Base-by-base conservation (phyloP, 805 yeast species). In the Ogataea methanolica region DNA sequence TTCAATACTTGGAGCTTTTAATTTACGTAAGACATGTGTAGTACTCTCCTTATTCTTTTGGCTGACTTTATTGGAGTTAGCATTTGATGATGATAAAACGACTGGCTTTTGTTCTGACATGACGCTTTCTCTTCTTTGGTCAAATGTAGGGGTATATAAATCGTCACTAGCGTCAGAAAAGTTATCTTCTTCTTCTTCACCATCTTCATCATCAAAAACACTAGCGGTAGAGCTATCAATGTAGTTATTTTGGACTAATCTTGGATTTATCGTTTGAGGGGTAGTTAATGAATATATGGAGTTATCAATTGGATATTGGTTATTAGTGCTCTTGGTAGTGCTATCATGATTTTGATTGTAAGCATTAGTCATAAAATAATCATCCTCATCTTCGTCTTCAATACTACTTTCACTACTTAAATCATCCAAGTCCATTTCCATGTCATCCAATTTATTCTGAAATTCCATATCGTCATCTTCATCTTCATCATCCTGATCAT, bases 401-500 rank as follows among this genome's bases (percentile, higher is more conserved):
- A 50, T 48, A 41, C 61, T 58, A 43, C 57, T 52, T 36, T 57
- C 63, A 43, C 60, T 54, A 54, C 59, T 56, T 42, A 55, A 36
- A 43, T 60, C 66, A 46, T 63, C 66, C 26, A 59, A 47, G 52
- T 61, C 66, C 62, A 63, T 62, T 40, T 63, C 67, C 63, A 60
- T 57, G 38, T 59, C 60, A 40, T 60, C 63, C 41, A 61, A 49
- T 46, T 58, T 60, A 49, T 61, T 55, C 33, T 55, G 56, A 34
- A 46, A 39, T 21, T 46, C 49, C 31, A 26, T 26, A 44, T 57
- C 55, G 29, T 60, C 57, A 16, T 59, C 66, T 29, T 59, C 61
- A n/a, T 58, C 62, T 5, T 60, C 65, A 5, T 64, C 68, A 14
- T 59, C 63, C n/a, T 59, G 60, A 8, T 65, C 68, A 33, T 65